These are phyloP conservation scores for Silybum marianum DNA, from an alignment of 129 eudicot species.

Conservation along the genomic window DNA sequence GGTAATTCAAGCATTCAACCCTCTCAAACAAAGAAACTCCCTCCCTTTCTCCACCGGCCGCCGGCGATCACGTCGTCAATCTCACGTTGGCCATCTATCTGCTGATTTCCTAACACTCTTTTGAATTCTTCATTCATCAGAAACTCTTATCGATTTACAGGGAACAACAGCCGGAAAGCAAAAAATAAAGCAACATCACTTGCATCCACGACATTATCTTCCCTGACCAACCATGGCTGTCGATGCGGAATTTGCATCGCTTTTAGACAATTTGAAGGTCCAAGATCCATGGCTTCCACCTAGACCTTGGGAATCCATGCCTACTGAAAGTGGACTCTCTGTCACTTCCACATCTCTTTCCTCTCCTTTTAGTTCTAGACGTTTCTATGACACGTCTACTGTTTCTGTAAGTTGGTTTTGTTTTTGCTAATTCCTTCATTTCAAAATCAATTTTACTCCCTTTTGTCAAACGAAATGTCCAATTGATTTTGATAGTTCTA, in stretches of 20 bases:
- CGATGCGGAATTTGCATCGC: conserved; percentile 37
- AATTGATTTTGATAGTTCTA: neutral
- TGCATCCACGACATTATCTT: neutral
- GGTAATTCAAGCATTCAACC: too few relatives aligned
- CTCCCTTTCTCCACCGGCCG: neutral
- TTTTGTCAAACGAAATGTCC: neutral
- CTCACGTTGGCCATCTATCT: too few relatives aligned
- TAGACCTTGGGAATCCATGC: conserved; percentile 86
- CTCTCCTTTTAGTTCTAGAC: conserved; percentile 17
- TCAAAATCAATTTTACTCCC: neutral
- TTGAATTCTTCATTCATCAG: neutral
- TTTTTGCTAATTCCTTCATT: neutral
- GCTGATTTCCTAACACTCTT: neutral
- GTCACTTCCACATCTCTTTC: conserved; percentile 31
- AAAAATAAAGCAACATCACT: neutral
- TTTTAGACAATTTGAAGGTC: conserved; percentile 41
- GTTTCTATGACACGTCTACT: conserved; percentile 43
- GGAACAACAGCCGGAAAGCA: too few relatives aligned
- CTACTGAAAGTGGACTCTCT: conserved; percentile 54
- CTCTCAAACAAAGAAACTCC: neutral
- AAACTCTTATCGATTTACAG: neutral
- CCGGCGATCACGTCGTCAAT: too few relatives aligned
- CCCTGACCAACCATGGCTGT: conserved; percentile 42
- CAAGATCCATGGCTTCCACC: conserved; percentile 58
- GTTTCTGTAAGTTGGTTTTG: conserved; percentile 55